Conservation (phyloP, 2,329 filamentous ascomycete species). For the Bertia moriformis region DNA sequence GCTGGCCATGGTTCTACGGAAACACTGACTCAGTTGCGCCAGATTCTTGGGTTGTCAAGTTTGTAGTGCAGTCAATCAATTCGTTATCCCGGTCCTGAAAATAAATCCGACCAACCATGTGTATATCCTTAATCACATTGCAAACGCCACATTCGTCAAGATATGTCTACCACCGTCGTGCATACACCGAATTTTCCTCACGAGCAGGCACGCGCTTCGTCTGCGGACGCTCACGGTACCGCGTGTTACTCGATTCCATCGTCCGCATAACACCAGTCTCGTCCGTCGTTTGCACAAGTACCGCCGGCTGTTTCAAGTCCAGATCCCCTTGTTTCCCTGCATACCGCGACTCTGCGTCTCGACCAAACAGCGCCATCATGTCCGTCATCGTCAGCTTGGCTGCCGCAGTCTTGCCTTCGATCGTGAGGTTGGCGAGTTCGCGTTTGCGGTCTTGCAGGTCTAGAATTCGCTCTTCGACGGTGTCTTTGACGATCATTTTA, state of each 20-base stretch:
- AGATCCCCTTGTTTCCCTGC: slow-evolving; percentile 15
- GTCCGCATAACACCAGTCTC: too few species aligned
- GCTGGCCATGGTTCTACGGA: too few species aligned
- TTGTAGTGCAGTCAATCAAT: too few species aligned
- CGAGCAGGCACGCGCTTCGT: not conserved
- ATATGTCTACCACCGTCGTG: not conserved
- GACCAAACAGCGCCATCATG: slow-evolving; percentile 46
- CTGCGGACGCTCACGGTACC: not conserved
- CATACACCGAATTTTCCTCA: not conserved
- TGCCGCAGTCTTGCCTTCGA: slow-evolving; percentile 41
- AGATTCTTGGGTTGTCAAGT: too few species aligned
- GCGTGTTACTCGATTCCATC: too few species aligned
- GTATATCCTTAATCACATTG: too few species aligned
- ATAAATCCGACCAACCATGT: too few species aligned
- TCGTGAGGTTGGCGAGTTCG: slow-evolving; percentile 45
- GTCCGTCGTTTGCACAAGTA: not conserved
- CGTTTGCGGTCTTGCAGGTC: slow-evolving; percentile 51
- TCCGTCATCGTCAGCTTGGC: slow-evolving; percentile 50
- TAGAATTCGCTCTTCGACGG: slow-evolving; percentile 49
- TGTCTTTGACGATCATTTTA: slow-evolving; percentile 43
- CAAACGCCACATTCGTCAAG: too few species aligned
- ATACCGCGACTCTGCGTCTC: slow-evolving; percentile 32
- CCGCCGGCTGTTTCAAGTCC: not conserved
- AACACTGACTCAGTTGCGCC: too few species aligned
- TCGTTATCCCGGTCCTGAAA: too few species aligned